These are phyloP conservation scores for Talaromyces liani DNA, from an alignment of 495 filamentous ascomycete species.

Conservation along the genomic window DNA sequence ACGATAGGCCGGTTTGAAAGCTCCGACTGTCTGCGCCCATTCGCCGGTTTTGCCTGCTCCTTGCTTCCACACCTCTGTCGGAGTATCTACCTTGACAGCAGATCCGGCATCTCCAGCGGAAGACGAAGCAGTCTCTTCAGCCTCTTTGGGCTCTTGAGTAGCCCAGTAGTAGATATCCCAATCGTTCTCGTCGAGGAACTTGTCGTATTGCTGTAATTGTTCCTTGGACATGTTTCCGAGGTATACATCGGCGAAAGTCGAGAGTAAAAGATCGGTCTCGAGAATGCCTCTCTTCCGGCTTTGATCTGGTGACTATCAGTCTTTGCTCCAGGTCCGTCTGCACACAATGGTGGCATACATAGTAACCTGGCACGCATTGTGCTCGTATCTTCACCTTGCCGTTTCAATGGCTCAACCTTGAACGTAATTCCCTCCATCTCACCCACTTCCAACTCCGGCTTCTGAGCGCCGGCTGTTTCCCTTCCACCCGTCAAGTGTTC, in stretches of 20 bases:
- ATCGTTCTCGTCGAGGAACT: slow-evolving; percentile 96
- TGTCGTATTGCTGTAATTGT: slow-evolving; percentile 80
- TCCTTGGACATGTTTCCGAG: slow-evolving; percentile 61
- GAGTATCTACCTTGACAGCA: slow-evolving; percentile 32
- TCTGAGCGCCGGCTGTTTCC: slow-evolving; percentile 41
- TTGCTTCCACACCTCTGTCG: slow-evolving; percentile 48
- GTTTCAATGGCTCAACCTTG: slow-evolving; percentile 78
- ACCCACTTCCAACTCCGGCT: slow-evolving; percentile 76
- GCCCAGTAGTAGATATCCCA: slow-evolving; percentile 99
- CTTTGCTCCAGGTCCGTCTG: not conserved
- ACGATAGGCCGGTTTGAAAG: slow-evolving; percentile 87
- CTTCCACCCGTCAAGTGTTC: slow-evolving; percentile 57
- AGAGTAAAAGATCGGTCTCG: slow-evolving; percentile 90
- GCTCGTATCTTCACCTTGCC: slow-evolving; percentile 67
- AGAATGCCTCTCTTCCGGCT: slow-evolving; percentile 94
- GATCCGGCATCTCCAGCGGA: slow-evolving; percentile 17
- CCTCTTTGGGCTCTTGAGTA: slow-evolving; percentile 69
- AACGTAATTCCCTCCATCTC: slow-evolving; percentile 86
- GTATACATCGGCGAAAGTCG: slow-evolving; percentile 82
- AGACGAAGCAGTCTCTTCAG: slow-evolving; percentile 19
- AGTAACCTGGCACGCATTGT: slow-evolving; percentile 87
- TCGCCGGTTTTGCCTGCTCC: slow-evolving; percentile 59
- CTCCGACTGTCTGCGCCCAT: slow-evolving; percentile 94
- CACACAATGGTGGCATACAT: slow-evolving; percentile 52
- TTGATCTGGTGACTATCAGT: slow-evolving; percentile 57